Evolutionary conservation across 495 filamentous ascomycete species (phyloP), one percentile per base, ranked within the genome.

Genomic region (Podospora pseudopauciseta): DNA sequence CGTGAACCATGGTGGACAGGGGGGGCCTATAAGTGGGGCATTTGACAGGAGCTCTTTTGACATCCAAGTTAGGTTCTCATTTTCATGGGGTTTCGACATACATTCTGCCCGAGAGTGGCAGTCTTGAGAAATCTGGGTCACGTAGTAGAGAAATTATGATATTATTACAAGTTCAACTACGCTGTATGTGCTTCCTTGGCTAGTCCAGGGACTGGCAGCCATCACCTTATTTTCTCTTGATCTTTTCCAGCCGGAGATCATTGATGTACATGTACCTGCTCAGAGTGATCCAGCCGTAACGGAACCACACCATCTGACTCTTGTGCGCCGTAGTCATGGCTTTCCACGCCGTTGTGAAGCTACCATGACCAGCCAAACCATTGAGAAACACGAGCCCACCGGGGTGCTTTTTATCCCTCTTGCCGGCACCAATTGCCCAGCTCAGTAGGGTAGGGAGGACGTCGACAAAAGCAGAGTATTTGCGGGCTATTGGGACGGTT

Each of bases 251-350:
- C 75, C 84, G 86, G 77, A 97, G 74, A 78, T 97, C 94, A 81
- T 99, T 99, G 2, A 99, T 86, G 68, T 91, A 86, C 95, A 99
- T 98, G 80, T 98, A 99, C 67, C 95, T 82, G 67, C 92, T 93
- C 65, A 97, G 71, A 5, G 85, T 83, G 73, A 99, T 96, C 95
- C 95, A 99, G 0, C 93, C 93, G 88, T 92, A 98, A 11, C 95
- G 86, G 75, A 98, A 99, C 95, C 95, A 99, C 53, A 90, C 85
- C 95, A 99, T 99, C 85, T 99, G 95, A 78, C 94, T 97, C 82
- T 86, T 82, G 80, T 99, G 95, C 11, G 88, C 93, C 60, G 84
- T 81, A 0, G 89, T 90, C 95, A 99, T 99, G 19, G 95, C 95
- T 58, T 79, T 82, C 81, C 92, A 89, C 58, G 91, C 95, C 28